Evolutionary conservation across 495 filamentous ascomycete genomes (phyloP).

Genomic region (Penicillium pancosmium): DNA sequence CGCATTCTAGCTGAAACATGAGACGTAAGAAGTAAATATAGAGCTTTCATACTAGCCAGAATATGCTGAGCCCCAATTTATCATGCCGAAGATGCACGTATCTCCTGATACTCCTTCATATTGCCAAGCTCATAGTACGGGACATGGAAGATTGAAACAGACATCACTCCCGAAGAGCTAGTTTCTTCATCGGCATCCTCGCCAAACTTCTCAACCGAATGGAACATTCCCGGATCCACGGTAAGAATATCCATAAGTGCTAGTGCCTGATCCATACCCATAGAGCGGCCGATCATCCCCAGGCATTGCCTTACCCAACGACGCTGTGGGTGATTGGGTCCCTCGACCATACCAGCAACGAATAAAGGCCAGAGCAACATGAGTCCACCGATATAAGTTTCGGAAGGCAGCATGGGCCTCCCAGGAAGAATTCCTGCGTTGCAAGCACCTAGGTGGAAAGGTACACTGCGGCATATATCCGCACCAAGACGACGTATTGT

Average conservation of each 20-base stretch:
- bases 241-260: constrained; percentile 5
- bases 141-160: constrained; percentile 1
- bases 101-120: background rate
- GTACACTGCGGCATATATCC: constrained; percentile 9
- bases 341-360: constrained; percentile 5
- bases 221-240: constrained; percentile 9
- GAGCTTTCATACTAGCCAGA: too few relatives aligned
- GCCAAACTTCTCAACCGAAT: background rate
- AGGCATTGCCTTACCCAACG: constrained; percentile 5
- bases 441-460: constrained; percentile 10
- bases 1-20: too few relatives aligned
- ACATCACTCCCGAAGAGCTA: background rate
- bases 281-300: background rate
- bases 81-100: constrained; percentile 1
- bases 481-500: background rate
- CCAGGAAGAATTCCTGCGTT: constrained; percentile 3
- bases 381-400: constrained; percentile 7
- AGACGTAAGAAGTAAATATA: too few relatives aligned
- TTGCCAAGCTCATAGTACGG: background rate
- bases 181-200: background rate
- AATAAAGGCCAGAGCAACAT: constrained; percentile 13
- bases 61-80: background rate
- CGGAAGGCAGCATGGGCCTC: constrained; percentile 2
- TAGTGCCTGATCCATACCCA: constrained; percentile 6
- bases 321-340: constrained; percentile 3